Percentiles rank a stretch among this genome's conserved stretches.
phyloP scores from a whole-genome alignment of 2,329 filamentous ascomycete genomes.

The Pestalotiopsis sp. region DNA sequence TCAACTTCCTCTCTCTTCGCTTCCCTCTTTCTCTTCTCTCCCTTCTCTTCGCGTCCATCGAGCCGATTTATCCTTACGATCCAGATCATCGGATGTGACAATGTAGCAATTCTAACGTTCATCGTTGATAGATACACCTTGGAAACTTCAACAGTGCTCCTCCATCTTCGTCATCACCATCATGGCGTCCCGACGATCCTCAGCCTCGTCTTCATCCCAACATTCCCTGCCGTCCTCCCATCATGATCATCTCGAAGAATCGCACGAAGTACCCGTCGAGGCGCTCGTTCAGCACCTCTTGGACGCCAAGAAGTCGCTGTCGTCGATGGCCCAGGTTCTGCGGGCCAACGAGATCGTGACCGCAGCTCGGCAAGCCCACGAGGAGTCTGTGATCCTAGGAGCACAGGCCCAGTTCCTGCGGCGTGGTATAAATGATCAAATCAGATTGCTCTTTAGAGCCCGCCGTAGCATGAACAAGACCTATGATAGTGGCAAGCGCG shows the following conservation, averaged over 20 bases:
- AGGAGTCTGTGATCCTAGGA: slow-evolving; percentile 75
- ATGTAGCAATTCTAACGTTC: slow-evolving; percentile 14
- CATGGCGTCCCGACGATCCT: slow-evolving; percentile 16
- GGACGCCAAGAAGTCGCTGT: slow-evolving; percentile 83
- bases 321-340: slow-evolving; percentile 79
- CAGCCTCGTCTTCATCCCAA: slow-evolving; percentile 24
- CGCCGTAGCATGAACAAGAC: slow-evolving; percentile 54
- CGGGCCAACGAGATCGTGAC: slow-evolving; percentile 86
- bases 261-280: slow-evolving; percentile 60
- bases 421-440: slow-evolving; percentile 60
- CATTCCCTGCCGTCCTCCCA: slow-evolving; percentile 24
- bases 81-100: slow-evolving; percentile 11
- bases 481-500: slow-evolving; percentile 59
- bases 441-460: slow-evolving; percentile 52
- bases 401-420: slow-evolving; percentile 71
- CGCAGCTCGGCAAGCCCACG: slow-evolving; percentile 72
- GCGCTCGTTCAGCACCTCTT: slow-evolving; percentile 83
- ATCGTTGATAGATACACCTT: slow-evolving; percentile 3
- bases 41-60: neutral
- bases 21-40: neutral
- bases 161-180: slow-evolving; percentile 11
- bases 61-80: neutral
- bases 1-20: neutral
- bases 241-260: slow-evolving; percentile 37
- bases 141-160: slow-evolving; percentile 10